Base-by-base conservation (phyloP, 139 green algal genomes). In the Auxenochlorella pyrenoidosa region DNA sequence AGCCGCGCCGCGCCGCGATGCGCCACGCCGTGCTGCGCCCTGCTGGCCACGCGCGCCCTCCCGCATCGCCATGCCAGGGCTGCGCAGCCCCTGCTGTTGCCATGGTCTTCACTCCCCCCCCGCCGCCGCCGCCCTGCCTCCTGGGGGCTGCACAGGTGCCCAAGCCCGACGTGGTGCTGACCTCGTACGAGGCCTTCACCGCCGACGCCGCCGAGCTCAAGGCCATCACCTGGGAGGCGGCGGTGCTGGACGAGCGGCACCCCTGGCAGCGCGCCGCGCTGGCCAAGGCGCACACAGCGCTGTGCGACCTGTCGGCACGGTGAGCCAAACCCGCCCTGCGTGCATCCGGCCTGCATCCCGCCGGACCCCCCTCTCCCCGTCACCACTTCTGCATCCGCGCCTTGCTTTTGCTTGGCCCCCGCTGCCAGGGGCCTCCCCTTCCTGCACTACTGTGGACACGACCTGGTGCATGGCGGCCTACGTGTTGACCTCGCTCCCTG, bases 101-200 rank as follows among this genome's bases (percentile, higher is more conserved):
- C n/a, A n/a, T n/a, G n/a, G n/a, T n/a, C n/a, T n/a, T 70, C 32
- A 24, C 16, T 32, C 18, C 51, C 59, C 38, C 63, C 15, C 32
- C 34, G 54, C 63, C 81, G n/a, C n/a, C n/a, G 78, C 28, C 40
- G 3, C 38, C 71, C 8, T 10, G 30, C 30, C 54, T 2, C n/a
- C n/a, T n/a, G n/a, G n/a, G n/a, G n/a, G n/a, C n/a, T n/a, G n/a
- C 3, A 32, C 89, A 92, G 87, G 86, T 97, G 40, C 89, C 93
- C 54, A 96, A 96, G 93, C 87, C 94, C 2, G 93, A 97, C 47
- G 90, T 97, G 26, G 93, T 98, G 43, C 72, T 98, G 1, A 92
- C 93, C 1, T 92, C 80, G 19, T 93, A 95, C 66, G 95, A 98
- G 86, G 88, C 91, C 13, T 89, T 95, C 22, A 87, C 84, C 24